Conservation (phyloP, 2,329 filamentous ascomycete genomes). For the Hymenoscyphus scutula region DNA sequence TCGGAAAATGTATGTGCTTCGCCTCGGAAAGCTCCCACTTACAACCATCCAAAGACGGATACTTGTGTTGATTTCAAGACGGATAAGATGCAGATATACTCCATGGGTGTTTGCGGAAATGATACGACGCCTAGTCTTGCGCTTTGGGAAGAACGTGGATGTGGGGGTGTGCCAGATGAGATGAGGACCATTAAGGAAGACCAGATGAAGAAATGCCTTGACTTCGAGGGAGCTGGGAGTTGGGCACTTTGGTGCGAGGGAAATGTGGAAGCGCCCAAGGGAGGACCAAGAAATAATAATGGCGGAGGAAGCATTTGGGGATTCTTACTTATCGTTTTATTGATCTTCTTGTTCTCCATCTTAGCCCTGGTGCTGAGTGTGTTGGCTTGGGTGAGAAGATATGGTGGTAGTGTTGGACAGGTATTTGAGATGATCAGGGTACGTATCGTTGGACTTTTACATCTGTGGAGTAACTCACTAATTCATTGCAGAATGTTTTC, state of each 20-base stretch:
- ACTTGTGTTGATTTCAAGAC: conserved; percentile 17
- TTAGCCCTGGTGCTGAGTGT: no score
- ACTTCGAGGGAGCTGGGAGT: conserved; percentile 10
- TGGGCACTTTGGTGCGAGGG: conserved; percentile 19
- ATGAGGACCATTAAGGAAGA: not conserved
- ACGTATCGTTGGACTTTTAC: not conserved
- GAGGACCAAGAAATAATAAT: not conserved
- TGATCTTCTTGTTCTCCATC: no score
- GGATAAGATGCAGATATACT: conserved; percentile 15
- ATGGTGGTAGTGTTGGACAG: no score
- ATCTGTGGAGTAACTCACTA: no score
- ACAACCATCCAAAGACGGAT: conserved; percentile 16
- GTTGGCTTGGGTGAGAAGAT: no score
- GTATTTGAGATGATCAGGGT: not conserved
- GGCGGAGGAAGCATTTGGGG: no score
- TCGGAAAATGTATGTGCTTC: conserved; percentile 13
- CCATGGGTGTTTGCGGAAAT: conserved; percentile 13
- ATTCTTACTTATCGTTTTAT: no score
- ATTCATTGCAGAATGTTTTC: no score
- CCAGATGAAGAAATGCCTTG: conserved; percentile 10
- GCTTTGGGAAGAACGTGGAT: conserved; percentile 10
- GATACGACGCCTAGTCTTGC: conserved; percentile 15
- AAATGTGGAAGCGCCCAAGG: conserved; percentile 4
- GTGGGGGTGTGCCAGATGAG: conserved; percentile 8
- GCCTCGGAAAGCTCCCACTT: conserved; percentile 8